These are phyloP conservation scores for Colletotrichum viniferum DNA, from an alignment of 2,329 filamentous ascomycete genomes.

Conservation along the genomic window DNA sequence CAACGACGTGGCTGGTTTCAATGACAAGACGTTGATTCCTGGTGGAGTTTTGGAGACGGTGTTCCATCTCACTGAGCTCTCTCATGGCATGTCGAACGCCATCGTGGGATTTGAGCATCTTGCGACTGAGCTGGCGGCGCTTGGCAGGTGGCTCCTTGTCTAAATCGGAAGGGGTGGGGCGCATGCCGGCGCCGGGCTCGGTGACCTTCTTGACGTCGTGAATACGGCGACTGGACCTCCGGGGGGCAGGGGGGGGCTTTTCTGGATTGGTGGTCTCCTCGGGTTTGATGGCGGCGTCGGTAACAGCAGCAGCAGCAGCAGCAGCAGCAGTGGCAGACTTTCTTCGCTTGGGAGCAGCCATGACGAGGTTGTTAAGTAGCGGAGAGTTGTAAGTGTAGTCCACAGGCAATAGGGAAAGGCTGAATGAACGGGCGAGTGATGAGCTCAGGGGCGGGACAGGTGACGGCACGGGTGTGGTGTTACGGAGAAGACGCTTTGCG, in stretches of 20 bases:
- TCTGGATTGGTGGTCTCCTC: not conserved
- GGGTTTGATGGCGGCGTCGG: not conserved
- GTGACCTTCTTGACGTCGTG: constrained; percentile 8
- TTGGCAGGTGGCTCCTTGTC: not conserved
- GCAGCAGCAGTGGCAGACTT: constrained; percentile 26
- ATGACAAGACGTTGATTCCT: constrained; percentile 53
- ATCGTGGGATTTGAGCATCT: constrained; percentile 22
- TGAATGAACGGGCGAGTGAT: not conserved
- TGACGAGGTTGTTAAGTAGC: not conserved
- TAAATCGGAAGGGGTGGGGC: not conserved
- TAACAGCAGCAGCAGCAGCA: not conserved
- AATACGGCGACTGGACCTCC: constrained; percentile 15
- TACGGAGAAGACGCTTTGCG: not conserved
- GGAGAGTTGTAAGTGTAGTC: not conserved
- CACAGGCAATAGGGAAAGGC: not conserved
- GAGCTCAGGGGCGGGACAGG: constrained; percentile 2
- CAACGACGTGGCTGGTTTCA: constrained; percentile 39
- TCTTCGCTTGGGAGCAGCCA: constrained; percentile 39
- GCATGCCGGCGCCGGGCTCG: constrained; percentile 4
- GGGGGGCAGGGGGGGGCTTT: not conserved
- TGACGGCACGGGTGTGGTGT: constrained; percentile 2
- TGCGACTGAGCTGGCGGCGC: constrained; percentile 1
- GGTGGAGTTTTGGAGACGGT: constrained; percentile 44
- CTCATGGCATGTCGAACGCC: constrained; percentile 44
- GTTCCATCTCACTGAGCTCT: constrained; percentile 55